phyloP scores from a whole-genome alignment of 257 asterid species.

The Nicotiana sylvestris region DNA sequence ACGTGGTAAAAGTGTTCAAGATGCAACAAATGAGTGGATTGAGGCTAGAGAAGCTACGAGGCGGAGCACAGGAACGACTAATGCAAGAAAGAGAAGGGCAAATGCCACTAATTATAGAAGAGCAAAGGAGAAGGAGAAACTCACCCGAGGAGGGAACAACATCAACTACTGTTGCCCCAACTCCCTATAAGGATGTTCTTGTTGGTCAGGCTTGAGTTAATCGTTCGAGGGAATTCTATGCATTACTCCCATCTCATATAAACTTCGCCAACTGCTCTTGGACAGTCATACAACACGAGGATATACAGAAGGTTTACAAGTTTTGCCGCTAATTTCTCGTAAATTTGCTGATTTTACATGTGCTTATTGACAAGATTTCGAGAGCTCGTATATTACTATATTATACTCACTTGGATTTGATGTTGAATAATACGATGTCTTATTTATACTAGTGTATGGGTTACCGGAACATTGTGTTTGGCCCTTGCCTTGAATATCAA shows the following conservation, averaged over 20 bases:
- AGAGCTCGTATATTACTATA: background rate
- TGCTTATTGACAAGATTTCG: background rate
- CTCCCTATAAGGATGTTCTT: constrained; percentile 67
- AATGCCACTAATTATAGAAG: constrained; percentile 39
- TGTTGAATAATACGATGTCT: background rate
- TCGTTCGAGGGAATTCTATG: background rate
- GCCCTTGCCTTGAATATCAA: too few species aligned
- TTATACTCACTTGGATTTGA: background rate
- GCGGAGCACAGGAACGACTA: constrained; percentile 70
- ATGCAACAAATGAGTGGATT: constrained; percentile 55
- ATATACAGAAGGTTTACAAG: background rate
- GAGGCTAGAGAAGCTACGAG: constrained; percentile 77
- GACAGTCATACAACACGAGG: background rate
- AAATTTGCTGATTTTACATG: background rate
- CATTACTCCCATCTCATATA: background rate
- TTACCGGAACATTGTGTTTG: background rate
- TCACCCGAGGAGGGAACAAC: constrained; percentile 17
- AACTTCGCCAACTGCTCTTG: background rate
- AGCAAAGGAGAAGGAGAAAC: constrained; percentile 23
- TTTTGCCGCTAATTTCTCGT: background rate
- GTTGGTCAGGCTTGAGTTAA: constrained; percentile 29
- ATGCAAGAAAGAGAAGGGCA: constrained; percentile 49
- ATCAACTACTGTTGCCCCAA: constrained; percentile 16
- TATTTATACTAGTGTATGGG: background rate
- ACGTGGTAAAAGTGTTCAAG: constrained; percentile 76